Conservation (phyloP, 2,329 filamentous ascomycete genomes). For the Phaeomoniella chlamydospora region DNA sequence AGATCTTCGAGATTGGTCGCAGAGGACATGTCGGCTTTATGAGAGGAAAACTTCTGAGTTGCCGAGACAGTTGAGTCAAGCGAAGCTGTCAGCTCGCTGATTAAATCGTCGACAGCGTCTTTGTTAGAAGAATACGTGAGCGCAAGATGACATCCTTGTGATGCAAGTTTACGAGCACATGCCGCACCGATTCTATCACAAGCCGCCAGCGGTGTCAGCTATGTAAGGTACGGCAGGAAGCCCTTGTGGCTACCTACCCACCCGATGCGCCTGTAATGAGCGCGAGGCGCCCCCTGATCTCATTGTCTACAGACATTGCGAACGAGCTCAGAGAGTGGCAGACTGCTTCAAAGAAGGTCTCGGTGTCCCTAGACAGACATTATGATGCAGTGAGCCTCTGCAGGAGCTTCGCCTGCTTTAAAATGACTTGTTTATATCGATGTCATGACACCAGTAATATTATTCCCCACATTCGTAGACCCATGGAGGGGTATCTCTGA, state of each 20-base stretch:
- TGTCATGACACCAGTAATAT: too few species aligned
- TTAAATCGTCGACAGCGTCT: slow-evolving; percentile 29
- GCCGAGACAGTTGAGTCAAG: slow-evolving; percentile 16
- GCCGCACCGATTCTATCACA: slow-evolving; percentile 31
- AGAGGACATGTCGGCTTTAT: slow-evolving; percentile 44
- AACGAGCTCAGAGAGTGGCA: neutral
- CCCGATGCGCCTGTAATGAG: slow-evolving; percentile 48
- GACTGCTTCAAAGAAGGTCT: too few species aligned
- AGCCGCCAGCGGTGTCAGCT: too few species aligned
- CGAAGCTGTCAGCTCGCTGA: slow-evolving; percentile 21
- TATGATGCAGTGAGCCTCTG: too few species aligned
- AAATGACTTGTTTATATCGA: too few species aligned
- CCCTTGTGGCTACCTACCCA: too few species aligned
- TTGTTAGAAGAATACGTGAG: slow-evolving; percentile 43
- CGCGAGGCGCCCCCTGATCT: slow-evolving; percentile 36
- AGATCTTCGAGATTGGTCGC: slow-evolving; percentile 7
- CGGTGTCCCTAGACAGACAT: too few species aligned
- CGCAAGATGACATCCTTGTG: slow-evolving; percentile 38
- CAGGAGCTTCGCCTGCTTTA: too few species aligned
- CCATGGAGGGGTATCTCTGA: too few species aligned
- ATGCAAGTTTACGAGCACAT: slow-evolving; percentile 40
- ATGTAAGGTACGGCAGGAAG: too few species aligned
- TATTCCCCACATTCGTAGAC: too few species aligned
- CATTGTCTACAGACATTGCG: slow-evolving; percentile 15
- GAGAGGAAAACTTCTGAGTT: slow-evolving; percentile 29